Evolutionary conservation across 257 asterid species (phyloP).

Genomic region (Cordia subcordata): DNA sequence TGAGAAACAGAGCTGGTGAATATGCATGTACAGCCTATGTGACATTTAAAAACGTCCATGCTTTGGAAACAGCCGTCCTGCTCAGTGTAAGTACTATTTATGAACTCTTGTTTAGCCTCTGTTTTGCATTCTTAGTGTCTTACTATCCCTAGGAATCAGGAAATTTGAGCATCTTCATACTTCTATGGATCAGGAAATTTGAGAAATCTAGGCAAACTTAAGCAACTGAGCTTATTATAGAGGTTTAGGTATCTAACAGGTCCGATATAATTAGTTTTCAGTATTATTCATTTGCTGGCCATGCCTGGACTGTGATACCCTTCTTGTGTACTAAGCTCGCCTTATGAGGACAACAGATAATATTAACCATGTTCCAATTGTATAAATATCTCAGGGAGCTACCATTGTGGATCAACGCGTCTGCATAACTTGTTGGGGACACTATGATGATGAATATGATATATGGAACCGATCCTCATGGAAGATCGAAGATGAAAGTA

Average conservation of each 20-base stretch:
- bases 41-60: conserved; percentile 74
- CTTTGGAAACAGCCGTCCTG: conserved; percentile 91
- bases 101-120: neutral
- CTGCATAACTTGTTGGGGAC: conserved; percentile 86
- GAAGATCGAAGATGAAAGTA: conserved; percentile 56
- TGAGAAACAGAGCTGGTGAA: conserved; percentile 69
- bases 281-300: neutral
- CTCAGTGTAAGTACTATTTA: conserved; percentile 72
- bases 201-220: neutral
- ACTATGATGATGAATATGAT: conserved; percentile 52
- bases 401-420: conserved; percentile 85
- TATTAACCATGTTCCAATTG: no score
- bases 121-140: neutral
- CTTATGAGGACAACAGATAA: no score
- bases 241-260: neutral
- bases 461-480: conserved; percentile 68
- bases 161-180: neutral
- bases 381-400: conserved; percentile 54
- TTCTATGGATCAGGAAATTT: neutral
- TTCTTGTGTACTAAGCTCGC: no score
- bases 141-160: neutral
- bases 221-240: neutral
- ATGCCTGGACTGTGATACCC: no score
- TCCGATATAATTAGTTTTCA: neutral
- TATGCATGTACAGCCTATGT: conserved; percentile 83